These are phyloP conservation scores for Vinca minor DNA, from an alignment of 257 asterid genomes.

Conservation along the genomic window DNA sequence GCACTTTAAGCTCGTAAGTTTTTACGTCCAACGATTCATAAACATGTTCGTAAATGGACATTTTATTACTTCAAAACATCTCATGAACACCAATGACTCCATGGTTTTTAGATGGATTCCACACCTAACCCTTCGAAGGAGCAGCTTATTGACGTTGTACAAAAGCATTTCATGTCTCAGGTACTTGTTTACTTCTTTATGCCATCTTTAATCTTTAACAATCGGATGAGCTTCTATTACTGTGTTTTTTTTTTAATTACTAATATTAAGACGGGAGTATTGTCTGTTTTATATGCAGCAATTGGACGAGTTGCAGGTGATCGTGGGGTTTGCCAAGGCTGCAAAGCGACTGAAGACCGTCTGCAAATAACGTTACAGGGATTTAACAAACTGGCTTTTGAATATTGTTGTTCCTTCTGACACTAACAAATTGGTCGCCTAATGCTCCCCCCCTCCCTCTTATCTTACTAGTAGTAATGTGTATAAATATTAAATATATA, in stretches of 20 bases:
- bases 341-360: constrained; percentile 76
- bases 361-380: constrained; percentile 41
- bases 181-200: constrained; percentile 21
- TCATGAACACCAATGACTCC: background rate
- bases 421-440: constrained; percentile 23
- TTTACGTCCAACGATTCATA: background rate
- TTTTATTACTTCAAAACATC: background rate
- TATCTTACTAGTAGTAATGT: background rate
- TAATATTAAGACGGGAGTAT: background rate
- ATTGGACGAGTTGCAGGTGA: constrained; percentile 87
- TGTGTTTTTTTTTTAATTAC: background rate
- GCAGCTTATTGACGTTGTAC: constrained; percentile 81
- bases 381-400: constrained; percentile 6
- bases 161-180: constrained; percentile 88
- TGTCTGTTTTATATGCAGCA: constrained; percentile 35
- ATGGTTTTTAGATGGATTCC: constrained; percentile 45
- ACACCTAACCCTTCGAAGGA: constrained; percentile 75
- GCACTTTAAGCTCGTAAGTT: constrained; percentile 84
- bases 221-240: background rate
- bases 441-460: background rate
- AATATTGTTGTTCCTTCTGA: constrained; percentile 29
- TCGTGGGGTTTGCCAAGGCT: constrained; percentile 69
- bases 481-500: constrained; percentile 3
- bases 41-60: background rate
- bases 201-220: too few species aligned